phyloP scores from a whole-genome alignment of 1,139 yeast species.

The Hanseniaspora gamundiae region DNA sequence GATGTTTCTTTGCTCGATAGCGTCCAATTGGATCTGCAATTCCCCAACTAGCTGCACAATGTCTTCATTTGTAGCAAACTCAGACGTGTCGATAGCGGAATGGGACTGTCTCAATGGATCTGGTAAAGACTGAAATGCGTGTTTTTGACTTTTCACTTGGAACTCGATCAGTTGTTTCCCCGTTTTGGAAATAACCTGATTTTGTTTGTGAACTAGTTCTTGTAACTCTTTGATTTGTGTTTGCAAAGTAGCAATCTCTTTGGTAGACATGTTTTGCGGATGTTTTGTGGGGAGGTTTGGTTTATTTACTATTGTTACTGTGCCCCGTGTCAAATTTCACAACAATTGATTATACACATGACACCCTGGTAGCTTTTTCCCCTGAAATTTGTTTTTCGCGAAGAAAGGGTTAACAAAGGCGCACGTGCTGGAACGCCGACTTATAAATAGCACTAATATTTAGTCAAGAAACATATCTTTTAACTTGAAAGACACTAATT shows the following conservation, averaged over 20 bases:
- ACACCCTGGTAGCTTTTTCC: too few species aligned
- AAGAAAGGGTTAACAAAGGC: too few species aligned
- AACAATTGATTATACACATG: too few species aligned
- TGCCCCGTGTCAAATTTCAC: neutral
- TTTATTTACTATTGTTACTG: too few species aligned
- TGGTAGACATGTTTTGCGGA: constrained; percentile 2
- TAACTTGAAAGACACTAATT: too few species aligned
- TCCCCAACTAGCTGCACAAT: constrained; percentile 78
- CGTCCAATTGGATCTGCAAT: constrained; percentile 73
- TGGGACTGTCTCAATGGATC: constrained; percentile 8
- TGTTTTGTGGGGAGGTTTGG: neutral
- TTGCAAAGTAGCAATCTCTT: constrained; percentile 27
- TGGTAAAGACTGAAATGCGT: constrained; percentile 1
- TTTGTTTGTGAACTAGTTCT: constrained; percentile 37
- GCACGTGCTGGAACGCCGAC: too few species aligned
- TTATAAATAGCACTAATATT: too few species aligned
- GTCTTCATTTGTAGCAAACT: constrained; percentile 70
- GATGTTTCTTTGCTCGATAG: constrained; percentile 52
- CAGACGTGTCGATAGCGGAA: constrained; percentile 36
- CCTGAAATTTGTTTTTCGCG: too few species aligned
- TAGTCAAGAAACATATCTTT: too few species aligned
- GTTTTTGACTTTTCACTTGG: constrained; percentile 40
- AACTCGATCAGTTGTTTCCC: constrained; percentile 65
- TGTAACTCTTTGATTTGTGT: constrained; percentile 37
- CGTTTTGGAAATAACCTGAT: constrained; percentile 41